These are phyloP conservation scores for Collybiopsis luxurians DNA, from an alignment of 768 basidiomycete genomes.

Conservation along the genomic window DNA sequence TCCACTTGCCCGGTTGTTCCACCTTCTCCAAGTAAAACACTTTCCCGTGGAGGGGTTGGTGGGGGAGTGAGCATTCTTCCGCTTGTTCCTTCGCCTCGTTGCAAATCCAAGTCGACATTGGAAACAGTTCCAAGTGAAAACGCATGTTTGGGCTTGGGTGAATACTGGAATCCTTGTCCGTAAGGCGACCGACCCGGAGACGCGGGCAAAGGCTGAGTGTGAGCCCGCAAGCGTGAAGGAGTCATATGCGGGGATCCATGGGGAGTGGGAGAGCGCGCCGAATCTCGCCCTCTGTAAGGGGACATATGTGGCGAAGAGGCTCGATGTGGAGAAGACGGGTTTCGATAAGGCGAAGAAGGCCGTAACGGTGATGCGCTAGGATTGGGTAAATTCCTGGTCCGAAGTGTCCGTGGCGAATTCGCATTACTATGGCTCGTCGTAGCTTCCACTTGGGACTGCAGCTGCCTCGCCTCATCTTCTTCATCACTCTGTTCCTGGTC, in stretches of 20 bases:
- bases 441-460: not conserved
- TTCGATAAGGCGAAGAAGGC: not conserved
- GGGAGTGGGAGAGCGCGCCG: too few relatives aligned
- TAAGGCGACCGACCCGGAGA: not conserved
- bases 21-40: not conserved
- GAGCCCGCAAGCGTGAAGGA: not conserved
- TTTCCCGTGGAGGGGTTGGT: slow-evolving; percentile 2
- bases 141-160: slow-evolving; percentile 2
- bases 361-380: not conserved
- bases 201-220: not conserved
- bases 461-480: not conserved
- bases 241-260: too few relatives aligned
- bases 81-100: too few relatives aligned
- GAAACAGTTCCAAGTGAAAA: not conserved
- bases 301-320: not conserved
- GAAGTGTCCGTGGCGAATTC: not conserved
- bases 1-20: not conserved
- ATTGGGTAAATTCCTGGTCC: not conserved
- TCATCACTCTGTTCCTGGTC: not conserved
- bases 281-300: too few relatives aligned
- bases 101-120: not conserved
- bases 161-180: not conserved
- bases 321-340: not conserved
- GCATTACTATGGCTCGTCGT: not conserved
- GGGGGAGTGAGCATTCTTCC: slow-evolving; percentile 4